Evolutionary conservation across 768 basidiomycete species (phyloP).

Genomic region (Lyophyllum shimeji): DNA sequence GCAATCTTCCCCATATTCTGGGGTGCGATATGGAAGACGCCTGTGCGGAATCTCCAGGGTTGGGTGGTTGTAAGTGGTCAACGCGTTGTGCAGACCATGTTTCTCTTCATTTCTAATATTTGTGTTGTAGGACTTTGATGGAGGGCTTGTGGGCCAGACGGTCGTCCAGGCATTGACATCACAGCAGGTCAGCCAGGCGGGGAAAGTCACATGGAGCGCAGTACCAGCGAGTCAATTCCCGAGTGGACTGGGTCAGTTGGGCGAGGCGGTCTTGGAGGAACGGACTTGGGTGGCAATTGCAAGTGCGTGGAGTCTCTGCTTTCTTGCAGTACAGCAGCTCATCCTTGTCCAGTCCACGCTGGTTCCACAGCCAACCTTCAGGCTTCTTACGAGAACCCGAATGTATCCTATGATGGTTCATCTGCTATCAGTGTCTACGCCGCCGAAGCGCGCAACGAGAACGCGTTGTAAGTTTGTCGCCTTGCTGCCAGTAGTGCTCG

Average conservation of each 20-base stretch:
- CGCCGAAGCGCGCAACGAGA: conserved; percentile 55
- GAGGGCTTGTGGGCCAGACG: conserved; percentile 45
- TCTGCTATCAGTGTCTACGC: conserved; percentile 48
- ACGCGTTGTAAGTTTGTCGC: conserved; percentile 47
- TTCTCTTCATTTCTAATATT: not conserved
- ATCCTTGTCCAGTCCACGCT: conserved; percentile 33
- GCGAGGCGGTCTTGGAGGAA: conserved; percentile 46
- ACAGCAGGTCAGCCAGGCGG: conserved; percentile 18
- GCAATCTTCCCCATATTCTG: conserved; percentile 58
- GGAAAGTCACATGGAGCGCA: conserved; percentile 45
- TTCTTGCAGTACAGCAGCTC: not conserved
- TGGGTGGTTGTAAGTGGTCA: conserved; percentile 51
- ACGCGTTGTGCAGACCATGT: not conserved
- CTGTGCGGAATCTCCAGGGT: conserved; percentile 43
- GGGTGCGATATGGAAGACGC: conserved; percentile 45
- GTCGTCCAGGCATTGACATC: conserved; percentile 39
- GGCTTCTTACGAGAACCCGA: conserved; percentile 34
- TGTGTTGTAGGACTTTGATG: conserved; percentile 56
- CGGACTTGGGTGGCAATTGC: conserved; percentile 54
- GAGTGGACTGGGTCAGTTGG: conserved; percentile 41
- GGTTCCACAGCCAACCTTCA: conserved; percentile 37
- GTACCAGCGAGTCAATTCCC: conserved; percentile 43
- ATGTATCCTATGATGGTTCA: conserved; percentile 47
- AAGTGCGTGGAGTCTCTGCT: conserved; percentile 33
- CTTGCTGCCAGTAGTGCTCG: not conserved